phyloP scores from a whole-genome alignment of 805 yeast genomes.

The Candida andamanensis region DNA sequence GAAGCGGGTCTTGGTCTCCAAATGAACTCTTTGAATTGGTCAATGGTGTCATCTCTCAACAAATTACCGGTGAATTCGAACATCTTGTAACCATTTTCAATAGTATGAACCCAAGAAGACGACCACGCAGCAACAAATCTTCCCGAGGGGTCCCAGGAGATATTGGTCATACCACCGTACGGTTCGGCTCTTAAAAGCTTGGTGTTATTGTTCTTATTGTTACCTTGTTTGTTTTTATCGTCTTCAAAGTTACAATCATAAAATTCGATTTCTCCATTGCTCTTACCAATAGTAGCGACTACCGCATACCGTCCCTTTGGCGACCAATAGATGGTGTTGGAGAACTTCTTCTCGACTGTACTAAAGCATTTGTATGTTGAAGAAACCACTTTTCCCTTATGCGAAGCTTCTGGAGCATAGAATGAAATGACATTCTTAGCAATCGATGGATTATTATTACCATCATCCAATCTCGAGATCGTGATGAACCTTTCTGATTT shows the following conservation, averaged over 20 bases:
- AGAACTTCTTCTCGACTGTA: constrained; percentile 53
- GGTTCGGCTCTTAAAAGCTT: constrained; percentile 59
- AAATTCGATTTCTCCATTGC: constrained; percentile 70
- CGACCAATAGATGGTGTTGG: constrained; percentile 78
- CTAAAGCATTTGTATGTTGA: constrained; percentile 56
- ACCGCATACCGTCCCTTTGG: constrained; percentile 88
- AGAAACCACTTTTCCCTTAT: constrained; percentile 39
- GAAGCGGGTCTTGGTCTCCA: constrained; percentile 98
- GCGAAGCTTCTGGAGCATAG: constrained; percentile 68
- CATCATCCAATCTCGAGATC: constrained; percentile 58
- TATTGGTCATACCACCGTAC: constrained; percentile 72
- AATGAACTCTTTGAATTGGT: constrained; percentile 78
- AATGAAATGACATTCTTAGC: constrained; percentile 66
- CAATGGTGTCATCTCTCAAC: constrained; percentile 70
- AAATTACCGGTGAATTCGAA: constrained; percentile 79
- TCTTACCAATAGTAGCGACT: constrained; percentile 43
- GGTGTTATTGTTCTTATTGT: constrained; percentile 40
- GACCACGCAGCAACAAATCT: constrained; percentile 87
- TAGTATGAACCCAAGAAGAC: constrained; percentile 73
- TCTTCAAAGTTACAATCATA: constrained; percentile 84
- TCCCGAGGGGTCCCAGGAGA: constrained; percentile 96
- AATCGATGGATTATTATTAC: constrained; percentile 57
- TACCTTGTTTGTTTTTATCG: constrained; percentile 44
- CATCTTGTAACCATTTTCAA: constrained; percentile 87
- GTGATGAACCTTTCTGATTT: constrained; percentile 79